Conservation (phyloP, 169 alveolate species). For the Toxoplasma gondii region DNA sequence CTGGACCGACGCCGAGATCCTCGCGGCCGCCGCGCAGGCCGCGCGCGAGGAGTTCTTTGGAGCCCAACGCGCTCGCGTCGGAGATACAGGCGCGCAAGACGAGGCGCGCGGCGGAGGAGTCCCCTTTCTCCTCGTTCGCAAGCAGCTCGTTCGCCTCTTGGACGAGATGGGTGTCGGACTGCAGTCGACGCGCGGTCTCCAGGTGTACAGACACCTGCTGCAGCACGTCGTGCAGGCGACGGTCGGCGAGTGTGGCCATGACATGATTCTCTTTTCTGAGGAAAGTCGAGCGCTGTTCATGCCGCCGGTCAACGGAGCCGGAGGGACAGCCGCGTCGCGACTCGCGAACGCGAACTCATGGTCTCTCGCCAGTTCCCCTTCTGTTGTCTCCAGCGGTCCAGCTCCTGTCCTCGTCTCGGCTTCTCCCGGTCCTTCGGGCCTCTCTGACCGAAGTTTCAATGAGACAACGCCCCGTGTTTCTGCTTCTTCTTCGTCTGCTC, state of each 20-base stretch:
- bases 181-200: neutral
- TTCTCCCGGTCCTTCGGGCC: too few relatives aligned
- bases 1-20: neutral
- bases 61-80: slow-evolving; percentile 1
- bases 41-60: neutral
- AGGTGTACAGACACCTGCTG: neutral
- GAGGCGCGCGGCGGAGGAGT: neutral
- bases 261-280: neutral
- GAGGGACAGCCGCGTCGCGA: neutral
- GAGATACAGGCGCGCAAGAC: neutral
- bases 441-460: too few relatives aligned
- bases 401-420: too few relatives aligned
- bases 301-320: neutral
- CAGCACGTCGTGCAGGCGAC: neutral
- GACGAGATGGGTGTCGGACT: neutral
- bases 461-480: too few relatives aligned
- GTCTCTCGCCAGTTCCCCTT: too few relatives aligned
- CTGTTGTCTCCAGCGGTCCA: too few relatives aligned
- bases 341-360: too few relatives aligned
- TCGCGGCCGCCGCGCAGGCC: neutral
- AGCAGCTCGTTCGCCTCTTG: neutral
- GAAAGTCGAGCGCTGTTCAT: neutral
- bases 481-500: too few relatives aligned
- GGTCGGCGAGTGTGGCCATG: neutral
- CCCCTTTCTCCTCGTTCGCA: neutral